phyloP scores from a whole-genome alignment of 1,284 basidiomycete genomes.

The Schizopora paradoxa region DNA sequence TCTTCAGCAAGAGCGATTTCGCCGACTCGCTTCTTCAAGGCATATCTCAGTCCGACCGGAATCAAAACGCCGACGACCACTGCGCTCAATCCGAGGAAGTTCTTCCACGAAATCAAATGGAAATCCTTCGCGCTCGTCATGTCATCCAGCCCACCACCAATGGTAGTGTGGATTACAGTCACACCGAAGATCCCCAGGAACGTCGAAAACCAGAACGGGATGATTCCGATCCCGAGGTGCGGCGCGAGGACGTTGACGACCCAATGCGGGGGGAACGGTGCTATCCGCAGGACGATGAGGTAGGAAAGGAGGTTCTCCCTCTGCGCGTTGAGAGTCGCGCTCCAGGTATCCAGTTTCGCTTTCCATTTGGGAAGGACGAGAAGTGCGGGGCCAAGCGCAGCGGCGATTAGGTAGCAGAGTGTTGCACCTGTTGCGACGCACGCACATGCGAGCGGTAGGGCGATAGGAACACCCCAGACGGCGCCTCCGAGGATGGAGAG shows the following conservation, averaged over 20 bases:
- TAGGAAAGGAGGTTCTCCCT: conserved; percentile 81
- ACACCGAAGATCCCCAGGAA: conserved; percentile 91
- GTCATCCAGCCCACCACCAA: conserved; percentile 88
- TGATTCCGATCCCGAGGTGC: conserved; percentile 83
- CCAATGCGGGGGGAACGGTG: conserved; percentile 96
- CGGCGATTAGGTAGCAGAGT: conserved; percentile 90
- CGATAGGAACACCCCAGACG: conserved; percentile 89
- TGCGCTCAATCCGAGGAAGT: conserved; percentile 77
- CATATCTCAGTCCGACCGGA: conserved; percentile 80
- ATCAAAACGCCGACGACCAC: conserved; percentile 88
- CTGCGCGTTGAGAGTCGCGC: conserved; percentile 64
- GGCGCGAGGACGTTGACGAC: conserved; percentile 92
- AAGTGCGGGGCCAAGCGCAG: conserved; percentile 84
- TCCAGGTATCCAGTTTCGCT: conserved; percentile 76
- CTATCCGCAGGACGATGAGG: conserved; percentile 89
- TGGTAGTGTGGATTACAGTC: conserved; percentile 91
- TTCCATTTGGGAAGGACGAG: conserved; percentile 84
- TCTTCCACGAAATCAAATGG: conserved; percentile 84
- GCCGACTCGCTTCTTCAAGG: conserved; percentile 51
- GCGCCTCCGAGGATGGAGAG: conserved; percentile 95
- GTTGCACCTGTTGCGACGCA: conserved; percentile 90
- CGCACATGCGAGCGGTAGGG: conserved; percentile 86
- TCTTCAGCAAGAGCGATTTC: conserved; percentile 40
- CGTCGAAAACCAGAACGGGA: conserved; percentile 87
- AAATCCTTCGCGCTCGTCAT: conserved; percentile 95